Conservation (phyloP, 768 basidiomycete genomes). For the Candolleomyces aberdarensis region DNA sequence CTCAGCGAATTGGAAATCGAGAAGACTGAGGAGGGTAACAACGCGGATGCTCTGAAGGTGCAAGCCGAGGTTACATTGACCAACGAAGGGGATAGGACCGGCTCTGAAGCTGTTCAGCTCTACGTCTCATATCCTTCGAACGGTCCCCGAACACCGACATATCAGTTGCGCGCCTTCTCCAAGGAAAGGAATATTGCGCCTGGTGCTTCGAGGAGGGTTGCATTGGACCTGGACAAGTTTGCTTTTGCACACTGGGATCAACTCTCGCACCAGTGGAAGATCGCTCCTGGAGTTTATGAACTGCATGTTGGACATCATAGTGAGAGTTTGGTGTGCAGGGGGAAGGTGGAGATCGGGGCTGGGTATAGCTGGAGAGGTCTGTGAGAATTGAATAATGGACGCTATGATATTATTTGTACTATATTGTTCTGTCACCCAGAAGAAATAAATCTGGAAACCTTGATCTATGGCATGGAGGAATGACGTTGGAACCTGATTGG, state of each 20-base stretch:
- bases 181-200: slow-evolving; percentile 55
- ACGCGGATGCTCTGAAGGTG: slow-evolving; percentile 28
- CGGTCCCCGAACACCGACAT: slow-evolving; percentile 50
- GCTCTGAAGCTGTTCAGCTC: slow-evolving; percentile 66
- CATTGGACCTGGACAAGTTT: slow-evolving; percentile 57
- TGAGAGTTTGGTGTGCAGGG: slow-evolving; percentile 23
- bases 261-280: slow-evolving; percentile 41
- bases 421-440: neutral
- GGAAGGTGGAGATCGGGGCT: slow-evolving; percentile 19
- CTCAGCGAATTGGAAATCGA: slow-evolving; percentile 45
- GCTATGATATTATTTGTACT: neutral
- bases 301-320: slow-evolving; percentile 44
- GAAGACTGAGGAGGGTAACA: slow-evolving; percentile 13
- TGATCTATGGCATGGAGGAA: neutral
- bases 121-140: slow-evolving; percentile 54
- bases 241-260: slow-evolving; percentile 68
- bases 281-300: slow-evolving; percentile 47
- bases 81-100: slow-evolving; percentile 51
- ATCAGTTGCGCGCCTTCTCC: slow-evolving; percentile 63
- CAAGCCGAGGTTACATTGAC: slow-evolving; percentile 45
- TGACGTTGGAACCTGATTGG: neutral
- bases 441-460: too few relatives aligned
- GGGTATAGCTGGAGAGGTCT: slow-evolving; percentile 30
- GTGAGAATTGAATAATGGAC: slow-evolving; percentile 10
- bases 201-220: slow-evolving; percentile 37